Percentiles rank a stretch among this genome's conserved stretches.
phyloP scores from a whole-genome alignment of 2,329 filamentous ascomycete species.

The Colletotrichum sp. region DNA sequence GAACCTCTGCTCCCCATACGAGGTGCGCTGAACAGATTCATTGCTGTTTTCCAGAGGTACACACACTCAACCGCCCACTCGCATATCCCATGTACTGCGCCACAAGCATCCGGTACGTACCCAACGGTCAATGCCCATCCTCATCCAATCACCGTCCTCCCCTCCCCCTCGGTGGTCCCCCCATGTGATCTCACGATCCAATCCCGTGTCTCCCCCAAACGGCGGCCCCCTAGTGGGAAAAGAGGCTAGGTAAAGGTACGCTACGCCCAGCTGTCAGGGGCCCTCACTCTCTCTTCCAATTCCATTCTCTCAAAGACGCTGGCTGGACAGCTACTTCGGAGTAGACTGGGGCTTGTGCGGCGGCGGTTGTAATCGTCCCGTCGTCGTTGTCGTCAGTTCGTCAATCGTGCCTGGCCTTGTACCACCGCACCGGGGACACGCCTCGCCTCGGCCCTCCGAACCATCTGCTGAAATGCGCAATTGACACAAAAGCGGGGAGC shows the following conservation, averaged over 20 bases:
- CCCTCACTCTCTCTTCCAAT: not conserved
- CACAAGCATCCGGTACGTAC: not conserved
- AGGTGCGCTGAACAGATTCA: not conserved
- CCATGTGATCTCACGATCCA: slow-evolving; percentile 2
- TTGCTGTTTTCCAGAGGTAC: not conserved
- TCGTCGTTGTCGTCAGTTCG: not conserved
- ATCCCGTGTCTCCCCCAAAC: not conserved
- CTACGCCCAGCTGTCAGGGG: slow-evolving; percentile 13
- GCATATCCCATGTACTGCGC: not conserved
- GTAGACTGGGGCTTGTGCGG: not conserved
- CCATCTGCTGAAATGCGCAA: not conserved
- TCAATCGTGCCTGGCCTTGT: not conserved
- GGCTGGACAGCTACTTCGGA: not conserved
- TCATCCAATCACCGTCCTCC: slow-evolving; percentile 6
- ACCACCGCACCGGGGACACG: not conserved
- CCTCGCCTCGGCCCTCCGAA: not conserved
- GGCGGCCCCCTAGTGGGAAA: not conserved
- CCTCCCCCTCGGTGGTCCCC: not conserved
- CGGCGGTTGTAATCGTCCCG: not conserved
- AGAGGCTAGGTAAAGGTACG: not conserved
- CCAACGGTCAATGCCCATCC: not conserved
- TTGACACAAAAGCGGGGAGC: not conserved
- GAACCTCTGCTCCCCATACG: not conserved
- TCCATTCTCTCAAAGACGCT: not conserved
- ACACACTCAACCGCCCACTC: not conserved